phyloP scores from a whole-genome alignment of 1,284 basidiomycete species.

The Ustilago bromivora region DNA sequence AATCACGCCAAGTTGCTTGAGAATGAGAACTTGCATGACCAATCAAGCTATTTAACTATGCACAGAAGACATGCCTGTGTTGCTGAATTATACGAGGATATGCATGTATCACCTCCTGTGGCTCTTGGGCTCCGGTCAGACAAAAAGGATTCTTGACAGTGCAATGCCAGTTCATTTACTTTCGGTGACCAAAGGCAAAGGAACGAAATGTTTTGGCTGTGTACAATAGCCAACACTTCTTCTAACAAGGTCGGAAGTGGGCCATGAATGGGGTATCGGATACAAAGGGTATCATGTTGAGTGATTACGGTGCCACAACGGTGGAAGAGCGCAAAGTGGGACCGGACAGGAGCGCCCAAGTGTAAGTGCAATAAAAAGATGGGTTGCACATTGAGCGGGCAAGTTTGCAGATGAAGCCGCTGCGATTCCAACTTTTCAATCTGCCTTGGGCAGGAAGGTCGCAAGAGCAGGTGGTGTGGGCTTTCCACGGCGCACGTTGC shows the following conservation, averaged over 20 bases:
- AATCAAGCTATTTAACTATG: no score
- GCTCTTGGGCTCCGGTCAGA: background rate
- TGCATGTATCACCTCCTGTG: background rate
- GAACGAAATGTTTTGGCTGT: background rate
- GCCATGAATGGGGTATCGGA: conserved; percentile 12
- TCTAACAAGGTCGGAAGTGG: background rate
- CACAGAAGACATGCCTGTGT: no score
- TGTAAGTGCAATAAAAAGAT: background rate
- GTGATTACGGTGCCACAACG: background rate
- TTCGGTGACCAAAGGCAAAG: background rate
- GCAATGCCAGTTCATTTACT: background rate
- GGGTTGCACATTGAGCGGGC: background rate
- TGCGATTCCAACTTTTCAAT: conserved; percentile 2
- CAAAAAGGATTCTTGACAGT: background rate
- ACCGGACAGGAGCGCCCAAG: background rate
- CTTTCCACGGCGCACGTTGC: conserved; percentile 19
- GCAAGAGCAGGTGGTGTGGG: conserved; percentile 5
- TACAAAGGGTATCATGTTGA: background rate
- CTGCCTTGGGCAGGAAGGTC: conserved; percentile 17
- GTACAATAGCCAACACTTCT: background rate
- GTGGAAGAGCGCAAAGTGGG: background rate
- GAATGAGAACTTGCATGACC: no score
- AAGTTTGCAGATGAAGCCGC: background rate
- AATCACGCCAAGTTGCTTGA: no score
- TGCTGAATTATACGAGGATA: background rate